A percentile compares a stretch with the other conserved stretches of the same genome.
phyloP scores from a whole-genome alignment of 2,329 filamentous ascomycete species.

The Mollisiaceae sp. region DNA sequence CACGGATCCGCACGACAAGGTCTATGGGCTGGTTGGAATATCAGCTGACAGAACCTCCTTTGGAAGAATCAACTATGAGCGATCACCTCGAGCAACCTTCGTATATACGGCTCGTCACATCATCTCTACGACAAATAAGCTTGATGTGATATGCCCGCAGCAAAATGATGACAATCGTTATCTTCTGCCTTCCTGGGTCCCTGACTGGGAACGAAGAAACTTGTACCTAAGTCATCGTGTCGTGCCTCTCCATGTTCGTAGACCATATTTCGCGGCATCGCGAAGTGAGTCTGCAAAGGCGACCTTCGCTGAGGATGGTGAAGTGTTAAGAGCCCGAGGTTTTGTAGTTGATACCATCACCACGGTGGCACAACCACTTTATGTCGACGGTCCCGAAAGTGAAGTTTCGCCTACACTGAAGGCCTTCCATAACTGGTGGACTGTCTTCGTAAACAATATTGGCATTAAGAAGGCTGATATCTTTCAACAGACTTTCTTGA shows the following conservation, averaged over 20 bases:
- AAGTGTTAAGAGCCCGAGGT: conserved; percentile 19
- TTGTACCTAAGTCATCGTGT: conserved; percentile 19
- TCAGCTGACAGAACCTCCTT: conserved; percentile 15
- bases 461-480: not conserved
- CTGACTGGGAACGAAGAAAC: conserved; percentile 25
- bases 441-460: conserved; percentile 6
- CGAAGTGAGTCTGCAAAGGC: not conserved
- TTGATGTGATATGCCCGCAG: not conserved
- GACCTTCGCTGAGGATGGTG: conserved; percentile 9
- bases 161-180: conserved; percentile 22
- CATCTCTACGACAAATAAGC: conserved; percentile 1
- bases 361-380: conserved; percentile 9
- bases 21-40: conserved; percentile 26
- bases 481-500: conserved; percentile 20
- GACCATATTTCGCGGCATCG: conserved; percentile 15
- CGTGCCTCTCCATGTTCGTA: conserved; percentile 14
- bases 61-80: conserved; percentile 22
- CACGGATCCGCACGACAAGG: conserved; percentile 18
- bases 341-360: conserved; percentile 21
- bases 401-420: not conserved
- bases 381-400: conserved; percentile 12
- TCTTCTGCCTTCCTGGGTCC: conserved; percentile 21
- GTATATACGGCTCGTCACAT: conserved; percentile 10
- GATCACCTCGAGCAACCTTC: conserved; percentile 14
- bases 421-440: conserved; percentile 26